These are phyloP conservation scores for Pseudopyricularia javanii DNA, from an alignment of 2,329 filamentous ascomycete genomes.

Conservation along the genomic window DNA sequence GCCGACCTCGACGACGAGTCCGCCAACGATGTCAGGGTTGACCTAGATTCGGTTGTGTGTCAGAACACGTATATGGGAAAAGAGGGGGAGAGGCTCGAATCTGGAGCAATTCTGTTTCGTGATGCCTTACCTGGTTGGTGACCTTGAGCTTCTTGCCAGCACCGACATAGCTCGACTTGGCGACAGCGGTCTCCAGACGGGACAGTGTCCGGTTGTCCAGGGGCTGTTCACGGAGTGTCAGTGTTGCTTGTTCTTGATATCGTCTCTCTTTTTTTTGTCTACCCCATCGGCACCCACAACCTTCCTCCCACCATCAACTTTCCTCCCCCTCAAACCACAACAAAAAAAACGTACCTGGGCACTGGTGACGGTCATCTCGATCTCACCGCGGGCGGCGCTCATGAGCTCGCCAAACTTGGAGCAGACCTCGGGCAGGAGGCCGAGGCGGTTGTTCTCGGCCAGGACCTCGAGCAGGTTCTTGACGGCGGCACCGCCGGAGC, in stretches of 20 bases:
- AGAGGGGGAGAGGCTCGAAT: slow-evolving; percentile 7
- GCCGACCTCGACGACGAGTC: slow-evolving; percentile 89
- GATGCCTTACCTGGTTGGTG: slow-evolving; percentile 60
- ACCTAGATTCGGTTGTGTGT: slow-evolving; percentile 39
- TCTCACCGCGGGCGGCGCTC: slow-evolving; percentile 79
- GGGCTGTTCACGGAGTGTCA: slow-evolving; percentile 36
- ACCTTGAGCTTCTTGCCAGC: slow-evolving; percentile 96
- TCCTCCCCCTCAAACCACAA: too few species aligned
- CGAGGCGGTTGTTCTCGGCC: slow-evolving; percentile 92
- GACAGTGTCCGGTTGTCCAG: slow-evolving; percentile 78
- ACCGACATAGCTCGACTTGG: slow-evolving; percentile 80
- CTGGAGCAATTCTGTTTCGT: background rate
- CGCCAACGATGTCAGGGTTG: slow-evolving; percentile 88
- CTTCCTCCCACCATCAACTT: too few species aligned
- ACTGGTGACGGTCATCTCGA: slow-evolving; percentile 85
- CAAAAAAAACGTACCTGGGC: slow-evolving; percentile 53
- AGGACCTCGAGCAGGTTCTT: slow-evolving; percentile 89
- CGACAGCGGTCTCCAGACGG: slow-evolving; percentile 75
- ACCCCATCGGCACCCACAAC: too few species aligned
- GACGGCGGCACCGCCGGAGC: slow-evolving; percentile 63
- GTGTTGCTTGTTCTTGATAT: slow-evolving; percentile 7
- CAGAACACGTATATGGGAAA: background rate
- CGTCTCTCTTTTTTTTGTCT: too few species aligned
- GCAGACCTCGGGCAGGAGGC: slow-evolving; percentile 67
- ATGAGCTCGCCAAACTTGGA: slow-evolving; percentile 83